Base-by-base conservation (phyloP, 2,329 filamentous ascomycete species). In the Pestalotiopsis sp. region DNA sequence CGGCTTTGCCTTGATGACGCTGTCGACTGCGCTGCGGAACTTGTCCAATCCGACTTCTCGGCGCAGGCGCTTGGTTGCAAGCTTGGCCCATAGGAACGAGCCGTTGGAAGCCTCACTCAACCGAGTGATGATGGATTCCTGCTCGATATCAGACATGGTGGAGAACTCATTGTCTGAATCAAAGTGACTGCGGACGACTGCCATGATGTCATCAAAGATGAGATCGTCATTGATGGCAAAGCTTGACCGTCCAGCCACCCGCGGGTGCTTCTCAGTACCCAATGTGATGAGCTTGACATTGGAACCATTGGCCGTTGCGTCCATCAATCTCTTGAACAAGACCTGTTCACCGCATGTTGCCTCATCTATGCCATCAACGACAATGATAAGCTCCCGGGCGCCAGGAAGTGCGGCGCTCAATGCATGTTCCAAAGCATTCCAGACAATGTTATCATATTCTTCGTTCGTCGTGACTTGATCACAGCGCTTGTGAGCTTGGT, bases 11-110 rank as follows among this genome's bases (percentile, higher is more conserved):
- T 69, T 74, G 1, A 74, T 57, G 0, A 81, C 23, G 4, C 61
- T 68, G 9, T 80, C 78, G 1, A 80, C 71, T 0, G 74, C 71
- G 69, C 78, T 79, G 25, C 64, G 61, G 63, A 66, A 58, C 41
- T 58, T 66, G n/a, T 66, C 63, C 14, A 58, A n/a, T 12, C 45
- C 49, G 17, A 58, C 17, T 25, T 66, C 63, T 2, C 49, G 63
- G 13, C 65, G 65, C 9, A 77, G 69, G 17, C 72, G 72, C 70
- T 79, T 79, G 1, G 77, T 66, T 9, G 75, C 76, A 6, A 82
- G 74, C 70, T 80, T 82, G 4, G 79, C 80, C 77, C 79, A 80
- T 0, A 82, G 75, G 68, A 82, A 81, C 5, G 80, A 81, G 9
- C 79, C 77, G 11, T 76, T 73, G 5, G 80, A 74, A 11, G 76